A percentile compares a stretch with the other conserved stretches of the same genome.
phyloP scores from a whole-genome alignment of 2,329 filamentous ascomycete species.

The Aureobasidium namibiae region DNA sequence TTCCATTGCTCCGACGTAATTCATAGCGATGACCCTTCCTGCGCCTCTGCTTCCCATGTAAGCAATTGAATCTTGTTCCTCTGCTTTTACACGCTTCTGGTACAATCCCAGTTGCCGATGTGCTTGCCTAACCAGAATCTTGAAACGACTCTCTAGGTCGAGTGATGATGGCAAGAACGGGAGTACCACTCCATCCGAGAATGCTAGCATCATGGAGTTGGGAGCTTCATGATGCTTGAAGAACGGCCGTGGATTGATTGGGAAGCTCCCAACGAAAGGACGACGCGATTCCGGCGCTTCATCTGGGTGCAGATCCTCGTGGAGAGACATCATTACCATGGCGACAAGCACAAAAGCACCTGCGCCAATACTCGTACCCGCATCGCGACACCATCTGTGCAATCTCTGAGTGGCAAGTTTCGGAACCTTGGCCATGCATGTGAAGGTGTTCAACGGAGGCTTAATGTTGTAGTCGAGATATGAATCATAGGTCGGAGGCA shows the following conservation, averaged over 20 bases:
- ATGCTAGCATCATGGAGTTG: conserved; percentile 40
- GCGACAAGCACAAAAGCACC: conserved; percentile 39
- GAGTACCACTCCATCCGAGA: conserved; percentile 39
- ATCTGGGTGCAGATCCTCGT: conserved; percentile 28
- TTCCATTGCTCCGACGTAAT: conserved; percentile 35
- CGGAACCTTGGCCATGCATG: conserved; percentile 27
- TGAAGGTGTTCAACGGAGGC: conserved; percentile 32
- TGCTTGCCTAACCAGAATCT: conserved; percentile 31
- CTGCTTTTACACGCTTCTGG: conserved; percentile 32
- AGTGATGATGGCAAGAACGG: conserved; percentile 33
- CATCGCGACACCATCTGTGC: conserved; percentile 31
- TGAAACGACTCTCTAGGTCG: conserved; percentile 30
- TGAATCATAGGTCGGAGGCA: conserved; percentile 25
- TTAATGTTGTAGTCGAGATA: conserved; percentile 32
- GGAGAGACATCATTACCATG: conserved; percentile 38
- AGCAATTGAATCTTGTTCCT: conserved; percentile 15
- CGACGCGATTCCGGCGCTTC: conserved; percentile 23
- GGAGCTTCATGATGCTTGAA: conserved; percentile 31
- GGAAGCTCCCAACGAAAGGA: conserved; percentile 38
- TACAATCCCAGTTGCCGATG: conserved; percentile 36
- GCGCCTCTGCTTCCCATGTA: conserved; percentile 31
- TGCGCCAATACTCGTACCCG: conserved; percentile 34
- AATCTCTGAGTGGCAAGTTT: conserved; percentile 27
- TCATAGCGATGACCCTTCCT: conserved; percentile 33
- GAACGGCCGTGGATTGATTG: conserved; percentile 38